A percentile compares a stretch with the other conserved stretches of the same genome.
Evolutionary conservation across 2,329 filamentous ascomycete species (phyloP).

Genomic region (Nannizziopsis barbatae): DNA sequence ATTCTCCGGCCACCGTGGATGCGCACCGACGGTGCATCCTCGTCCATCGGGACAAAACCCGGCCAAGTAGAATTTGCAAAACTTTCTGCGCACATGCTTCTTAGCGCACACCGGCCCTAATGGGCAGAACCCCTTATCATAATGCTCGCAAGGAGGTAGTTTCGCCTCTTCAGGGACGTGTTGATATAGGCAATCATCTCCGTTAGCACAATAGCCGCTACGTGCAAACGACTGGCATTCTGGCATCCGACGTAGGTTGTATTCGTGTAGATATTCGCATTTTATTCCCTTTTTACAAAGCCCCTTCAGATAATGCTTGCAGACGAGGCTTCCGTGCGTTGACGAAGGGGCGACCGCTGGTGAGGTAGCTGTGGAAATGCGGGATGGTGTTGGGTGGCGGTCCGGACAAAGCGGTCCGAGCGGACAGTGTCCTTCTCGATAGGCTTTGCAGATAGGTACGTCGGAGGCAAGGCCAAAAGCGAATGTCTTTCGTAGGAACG

Average conservation of each 20-base stretch:
- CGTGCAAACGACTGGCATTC: conserved; percentile 95
- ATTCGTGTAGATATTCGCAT: conserved; percentile 98
- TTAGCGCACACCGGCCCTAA: conserved; percentile 78
- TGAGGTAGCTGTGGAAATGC: conserved; percentile 35
- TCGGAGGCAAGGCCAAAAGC: conserved; percentile 71
- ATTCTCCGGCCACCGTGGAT: conserved; percentile 66
- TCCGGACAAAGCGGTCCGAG: conserved; percentile 75
- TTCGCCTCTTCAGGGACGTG: conserved; percentile 77
- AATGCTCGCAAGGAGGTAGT: conserved; percentile 73
- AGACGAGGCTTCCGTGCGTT: conserved; percentile 56
- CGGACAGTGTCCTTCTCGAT: conserved; percentile 74
- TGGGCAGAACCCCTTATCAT: conserved; percentile 89
- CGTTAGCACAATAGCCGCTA: conserved; percentile 90
- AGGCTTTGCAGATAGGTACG: conserved; percentile 74
- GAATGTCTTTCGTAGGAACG: conserved; percentile 73
- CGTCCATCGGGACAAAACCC: conserved; percentile 85
- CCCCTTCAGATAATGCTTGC: conserved; percentile 96
- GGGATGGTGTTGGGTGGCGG: conserved; percentile 52
- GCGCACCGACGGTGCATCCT: conserved; percentile 66
- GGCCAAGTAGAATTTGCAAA: conserved; percentile 78
- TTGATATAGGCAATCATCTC: conserved; percentile 89
- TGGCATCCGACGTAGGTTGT: conserved; percentile 95
- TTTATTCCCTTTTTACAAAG: conserved; percentile 95
- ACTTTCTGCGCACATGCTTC: conserved; percentile 69
- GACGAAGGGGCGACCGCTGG: conserved; percentile 33